Evolutionary conservation across 345 rosid genomes (phyloP).

Genomic region (Eucalyptus viminalis): DNA sequence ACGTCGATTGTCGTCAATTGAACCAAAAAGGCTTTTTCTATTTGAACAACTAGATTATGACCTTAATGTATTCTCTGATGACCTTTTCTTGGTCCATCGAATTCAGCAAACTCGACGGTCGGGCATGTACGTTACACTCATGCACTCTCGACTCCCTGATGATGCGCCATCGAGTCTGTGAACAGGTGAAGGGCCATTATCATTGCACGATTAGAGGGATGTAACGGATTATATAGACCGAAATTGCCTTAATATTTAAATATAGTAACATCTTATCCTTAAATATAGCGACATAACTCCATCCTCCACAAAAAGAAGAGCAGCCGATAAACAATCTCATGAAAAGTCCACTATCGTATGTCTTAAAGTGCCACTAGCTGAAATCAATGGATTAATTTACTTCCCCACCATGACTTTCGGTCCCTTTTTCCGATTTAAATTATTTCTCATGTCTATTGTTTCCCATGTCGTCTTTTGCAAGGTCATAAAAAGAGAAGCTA

Average conservation of each 20-base stretch:
- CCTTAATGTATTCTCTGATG: neutral
- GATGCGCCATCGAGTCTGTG: neutral
- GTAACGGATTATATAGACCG: neutral
- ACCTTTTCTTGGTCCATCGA: neutral
- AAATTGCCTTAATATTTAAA: neutral
- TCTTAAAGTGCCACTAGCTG: neutral
- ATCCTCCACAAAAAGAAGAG: neutral
- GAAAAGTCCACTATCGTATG: neutral
- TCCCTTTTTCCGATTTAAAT: neutral
- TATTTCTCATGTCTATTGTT: neutral
- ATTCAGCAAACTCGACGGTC: neutral
- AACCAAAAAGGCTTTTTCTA: neutral
- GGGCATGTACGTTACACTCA: neutral
- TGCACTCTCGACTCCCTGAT: neutral
- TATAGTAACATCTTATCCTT: neutral
- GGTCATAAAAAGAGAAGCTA: neutral
- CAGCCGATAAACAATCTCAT: neutral
- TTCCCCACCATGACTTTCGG: neutral
- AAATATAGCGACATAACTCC: neutral
- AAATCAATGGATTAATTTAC: neutral
- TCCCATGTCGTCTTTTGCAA: neutral
- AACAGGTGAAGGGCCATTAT: neutral
- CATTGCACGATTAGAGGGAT: neutral
- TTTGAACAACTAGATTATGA: neutral
- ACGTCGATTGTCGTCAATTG: neutral